Conservation (phyloP, 345 rosid genomes). For the Chamaenerion angustifolium region DNA sequence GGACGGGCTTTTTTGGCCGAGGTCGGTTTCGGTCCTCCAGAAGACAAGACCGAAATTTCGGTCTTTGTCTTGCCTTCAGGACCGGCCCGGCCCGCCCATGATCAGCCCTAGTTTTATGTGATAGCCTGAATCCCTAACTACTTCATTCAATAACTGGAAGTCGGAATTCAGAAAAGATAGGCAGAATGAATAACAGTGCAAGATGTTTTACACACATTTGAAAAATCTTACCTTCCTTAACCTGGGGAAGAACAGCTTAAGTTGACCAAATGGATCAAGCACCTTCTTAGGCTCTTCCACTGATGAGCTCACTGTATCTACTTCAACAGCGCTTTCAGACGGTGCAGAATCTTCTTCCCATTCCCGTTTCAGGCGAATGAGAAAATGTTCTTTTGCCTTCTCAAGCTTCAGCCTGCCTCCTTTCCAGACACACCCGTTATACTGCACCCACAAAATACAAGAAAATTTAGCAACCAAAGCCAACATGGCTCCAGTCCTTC, state of each 20-base stretch:
- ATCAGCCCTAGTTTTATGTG: too few species aligned
- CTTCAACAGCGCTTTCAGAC: constrained; percentile 6
- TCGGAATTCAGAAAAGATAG: neutral
- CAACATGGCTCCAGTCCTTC: neutral
- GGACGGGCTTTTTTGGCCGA: too few species aligned
- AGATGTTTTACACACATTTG: neutral
- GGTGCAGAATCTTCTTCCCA: constrained; percentile 39
- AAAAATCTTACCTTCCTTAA: constrained; percentile 38
- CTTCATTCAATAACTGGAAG: neutral
- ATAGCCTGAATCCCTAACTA: neutral
- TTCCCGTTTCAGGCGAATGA: constrained; percentile 49
- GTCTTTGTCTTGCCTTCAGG: too few species aligned
- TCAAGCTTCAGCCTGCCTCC: constrained; percentile 76
- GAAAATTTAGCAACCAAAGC: constrained; percentile 1
- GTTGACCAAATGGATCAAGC: constrained; percentile 17
- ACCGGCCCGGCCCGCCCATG: too few species aligned
- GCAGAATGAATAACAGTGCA: neutral
- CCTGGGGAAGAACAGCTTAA: constrained; percentile 57
- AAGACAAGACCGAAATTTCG: too few species aligned
- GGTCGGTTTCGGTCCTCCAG: too few species aligned
- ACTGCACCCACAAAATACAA: constrained; percentile 23
- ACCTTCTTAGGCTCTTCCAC: constrained; percentile 12
- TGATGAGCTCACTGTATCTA: constrained; percentile 5
- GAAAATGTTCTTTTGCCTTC: constrained; percentile 79
- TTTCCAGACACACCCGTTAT: constrained; percentile 85